Evolutionary conservation across 352 stramenopile genomes (phyloP).

Genomic region (Peronosclerospora sorghi): DNA sequence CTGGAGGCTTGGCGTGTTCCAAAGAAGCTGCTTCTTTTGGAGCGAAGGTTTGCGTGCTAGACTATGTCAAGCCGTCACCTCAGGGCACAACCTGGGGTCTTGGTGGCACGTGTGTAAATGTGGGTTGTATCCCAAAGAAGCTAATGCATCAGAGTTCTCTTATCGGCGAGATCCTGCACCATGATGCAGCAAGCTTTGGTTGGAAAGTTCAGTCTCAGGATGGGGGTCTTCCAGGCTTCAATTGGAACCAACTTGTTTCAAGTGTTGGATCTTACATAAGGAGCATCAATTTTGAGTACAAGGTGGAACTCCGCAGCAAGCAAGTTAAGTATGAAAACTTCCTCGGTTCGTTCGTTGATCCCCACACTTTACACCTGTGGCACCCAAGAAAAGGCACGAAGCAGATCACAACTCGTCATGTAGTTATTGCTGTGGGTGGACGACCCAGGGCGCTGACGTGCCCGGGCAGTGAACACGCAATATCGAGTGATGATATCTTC

Average conservation of each 20-base stretch:
- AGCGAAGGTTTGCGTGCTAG: slow-evolving; percentile 91
- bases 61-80: slow-evolving; percentile 90
- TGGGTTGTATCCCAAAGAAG: slow-evolving; percentile 99
- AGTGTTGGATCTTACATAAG: slow-evolving; percentile 97
- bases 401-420: slow-evolving; percentile 85
- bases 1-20: slow-evolving; percentile 87
- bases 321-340: slow-evolving; percentile 91
- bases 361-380: slow-evolving; percentile 87
- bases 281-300: slow-evolving; percentile 98
- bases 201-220: slow-evolving; percentile 35
- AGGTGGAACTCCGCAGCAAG: slow-evolving; percentile 92
- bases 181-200: slow-evolving; percentile 83
- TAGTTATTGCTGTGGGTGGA: slow-evolving; percentile 93
- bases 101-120: slow-evolving; percentile 97
- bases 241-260: slow-evolving; percentile 87
- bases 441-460: slow-evolving; percentile 84
- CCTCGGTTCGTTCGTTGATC: slow-evolving; percentile 88
- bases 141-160: slow-evolving; percentile 95
- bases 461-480: slow-evolving; percentile 87
- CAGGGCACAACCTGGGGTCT: slow-evolving; percentile 86
- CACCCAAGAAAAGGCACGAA: slow-evolving; percentile 85
- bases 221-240: slow-evolving; percentile 28
- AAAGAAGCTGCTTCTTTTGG: slow-evolving; percentile 91
- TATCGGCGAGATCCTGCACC: slow-evolving; percentile 81
- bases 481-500: slow-evolving; percentile 86